phyloP scores from a whole-genome alignment of 2,329 filamentous ascomycete species.

The Epicoccum sorghinum region DNA sequence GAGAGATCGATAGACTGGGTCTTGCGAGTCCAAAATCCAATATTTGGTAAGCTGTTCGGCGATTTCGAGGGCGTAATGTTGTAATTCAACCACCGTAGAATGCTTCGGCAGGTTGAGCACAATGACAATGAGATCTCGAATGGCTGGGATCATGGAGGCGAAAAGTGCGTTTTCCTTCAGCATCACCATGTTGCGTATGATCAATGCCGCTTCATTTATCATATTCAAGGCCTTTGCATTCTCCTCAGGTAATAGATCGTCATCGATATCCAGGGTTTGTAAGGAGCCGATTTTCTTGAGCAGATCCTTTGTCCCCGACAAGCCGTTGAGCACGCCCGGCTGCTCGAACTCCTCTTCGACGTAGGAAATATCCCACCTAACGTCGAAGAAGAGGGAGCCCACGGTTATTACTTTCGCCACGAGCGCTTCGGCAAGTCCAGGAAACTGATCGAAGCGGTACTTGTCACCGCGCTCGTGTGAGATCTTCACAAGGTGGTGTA shows the following conservation, averaged over 20 bases:
- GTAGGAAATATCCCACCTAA: slow-evolving; percentile 79
- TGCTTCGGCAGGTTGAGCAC: slow-evolving; percentile 76
- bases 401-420: slow-evolving; percentile 84
- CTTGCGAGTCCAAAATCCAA: slow-evolving; percentile 71
- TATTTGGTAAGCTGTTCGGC: slow-evolving; percentile 88
- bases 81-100: slow-evolving; percentile 78
- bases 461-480: slow-evolving; percentile 94
- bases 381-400: slow-evolving; percentile 77
- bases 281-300: slow-evolving; percentile 73
- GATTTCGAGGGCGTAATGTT: slow-evolving; percentile 89
- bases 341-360: slow-evolving; percentile 58
- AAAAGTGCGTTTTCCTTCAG: slow-evolving; percentile 86
- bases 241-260: slow-evolving; percentile 72
- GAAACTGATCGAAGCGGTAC: slow-evolving; percentile 92
- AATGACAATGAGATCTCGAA: slow-evolving; percentile 84
- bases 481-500: slow-evolving; percentile 94
- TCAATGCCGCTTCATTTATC: slow-evolving; percentile 84
- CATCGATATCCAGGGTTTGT: slow-evolving; percentile 63
- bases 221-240: slow-evolving; percentile 75
- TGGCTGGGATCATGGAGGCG: slow-evolving; percentile 73
- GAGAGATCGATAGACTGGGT: slow-evolving; percentile 80
- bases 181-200: slow-evolving; percentile 95
- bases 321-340: slow-evolving; percentile 65
- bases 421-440: slow-evolving; percentile 83
- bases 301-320: slow-evolving; percentile 72